Base-by-base conservation (phyloP, 441 rosid species). In the Populus hybrid region DNA sequence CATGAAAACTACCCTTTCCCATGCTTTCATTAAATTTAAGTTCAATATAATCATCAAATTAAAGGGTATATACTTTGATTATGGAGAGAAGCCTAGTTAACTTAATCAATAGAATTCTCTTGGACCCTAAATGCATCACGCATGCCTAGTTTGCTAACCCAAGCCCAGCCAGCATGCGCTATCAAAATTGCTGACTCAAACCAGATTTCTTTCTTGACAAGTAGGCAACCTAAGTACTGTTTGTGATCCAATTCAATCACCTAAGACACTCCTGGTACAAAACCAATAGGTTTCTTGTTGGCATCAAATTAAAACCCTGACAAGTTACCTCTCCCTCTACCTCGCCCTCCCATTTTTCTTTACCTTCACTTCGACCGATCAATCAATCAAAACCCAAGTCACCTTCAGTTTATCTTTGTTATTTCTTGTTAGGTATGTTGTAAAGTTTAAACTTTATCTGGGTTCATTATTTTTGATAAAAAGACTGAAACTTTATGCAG, bases 391-490 rank as follows among this genome's bases (percentile, higher is more conserved):
- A 80, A 74, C 77, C 77, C 78, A 72, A 64, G 36, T 64, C 74
- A 21, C 76, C 59, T 31, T 64, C 72, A 72, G 68, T 77, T 33
- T 40, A 56, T 50, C 38, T 29, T 69, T 75, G 56, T 24, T 23
- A 24, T 83, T 83, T 42, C 63, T 82, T 83, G 80, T 77, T 81
- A n/a, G 88, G 94, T 89, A 78, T 82, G 90, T n/a, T 18, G 12
- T 20, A 68, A 76, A 81, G 79, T 83, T 73, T 71, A 2, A 45
- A 2, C 80, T 75, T 69, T 21, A 18, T 14, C n/a, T 9, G 14
- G 11, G 42, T 53, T 29, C 26, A 23, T 78, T 66, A 29, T 74
- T 77, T 38, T 75, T 2, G 23, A 23, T 61, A 61, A 21, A 74
- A 75, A 80, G 77, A 82, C 68, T 74, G 70, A 4, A 45, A 3